Conservation (phyloP, 441 rosid species). For the Bocquillonia castaneifolia region DNA sequence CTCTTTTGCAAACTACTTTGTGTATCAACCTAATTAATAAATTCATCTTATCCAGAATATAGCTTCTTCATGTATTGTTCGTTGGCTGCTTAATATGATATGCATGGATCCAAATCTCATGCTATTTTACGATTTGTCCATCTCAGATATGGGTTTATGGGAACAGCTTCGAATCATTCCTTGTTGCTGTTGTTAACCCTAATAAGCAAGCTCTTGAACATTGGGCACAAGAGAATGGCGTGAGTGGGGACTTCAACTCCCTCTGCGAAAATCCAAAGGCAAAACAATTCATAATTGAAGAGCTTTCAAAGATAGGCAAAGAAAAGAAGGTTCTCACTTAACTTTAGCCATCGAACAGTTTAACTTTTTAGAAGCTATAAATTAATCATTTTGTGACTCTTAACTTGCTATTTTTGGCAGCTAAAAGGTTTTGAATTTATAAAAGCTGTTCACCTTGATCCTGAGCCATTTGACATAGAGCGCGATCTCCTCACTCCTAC, state of each 20-base stretch:
- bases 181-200: slow-evolving; percentile 74
- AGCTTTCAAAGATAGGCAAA: slow-evolving; percentile 62
- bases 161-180: slow-evolving; percentile 83
- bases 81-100: slow-evolving; percentile 3
- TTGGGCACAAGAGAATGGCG: slow-evolving; percentile 71
- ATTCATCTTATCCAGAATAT: background rate
- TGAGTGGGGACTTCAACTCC: slow-evolving; percentile 59
- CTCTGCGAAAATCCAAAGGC: slow-evolving; percentile 60
- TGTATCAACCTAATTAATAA: background rate
- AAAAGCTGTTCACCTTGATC: slow-evolving; percentile 77
- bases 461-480: slow-evolving; percentile 78
- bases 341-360: background rate
- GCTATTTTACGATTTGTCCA: background rate
- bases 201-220: slow-evolving; percentile 53
- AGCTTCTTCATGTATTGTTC: background rate
- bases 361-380: background rate
- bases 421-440: slow-evolving; percentile 82
- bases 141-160: slow-evolving; percentile 92
- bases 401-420: slow-evolving; percentile 34
- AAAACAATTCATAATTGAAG: slow-evolving; percentile 56
- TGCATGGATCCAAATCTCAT: slow-evolving; percentile 2
- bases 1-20: background rate
- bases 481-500: slow-evolving; percentile 92
- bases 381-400: background rate
- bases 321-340: slow-evolving; percentile 54